Conservation (phyloP, 371 early-diverging fungal species). For the Phascolomyces articulosus region DNA sequence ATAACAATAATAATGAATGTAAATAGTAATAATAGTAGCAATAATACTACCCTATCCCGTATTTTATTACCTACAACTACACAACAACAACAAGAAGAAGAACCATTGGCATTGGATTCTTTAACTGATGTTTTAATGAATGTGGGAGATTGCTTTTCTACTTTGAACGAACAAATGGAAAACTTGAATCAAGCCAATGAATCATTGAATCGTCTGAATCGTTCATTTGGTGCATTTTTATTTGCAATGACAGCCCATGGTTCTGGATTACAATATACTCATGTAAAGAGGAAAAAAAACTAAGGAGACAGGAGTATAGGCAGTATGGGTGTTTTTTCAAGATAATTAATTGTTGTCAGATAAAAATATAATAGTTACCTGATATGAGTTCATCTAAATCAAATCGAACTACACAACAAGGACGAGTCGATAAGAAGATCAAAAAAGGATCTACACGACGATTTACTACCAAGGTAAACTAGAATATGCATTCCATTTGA, state of each 20-base stretch:
- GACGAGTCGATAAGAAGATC: background rate
- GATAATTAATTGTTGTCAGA: too few species aligned
- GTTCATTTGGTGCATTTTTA: conserved; percentile 40
- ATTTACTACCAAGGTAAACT: conserved; percentile 4
- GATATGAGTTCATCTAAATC: conserved; percentile 2
- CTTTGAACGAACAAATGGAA: conserved; percentile 29
- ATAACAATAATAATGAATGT: too few species aligned
- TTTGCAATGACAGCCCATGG: conserved; percentile 36
- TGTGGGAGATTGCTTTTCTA: conserved; percentile 16
- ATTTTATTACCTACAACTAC: background rate
- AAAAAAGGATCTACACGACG: background rate
- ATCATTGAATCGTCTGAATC: conserved; percentile 34
- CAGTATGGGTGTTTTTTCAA: too few species aligned
- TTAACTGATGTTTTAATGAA: conserved; percentile 21
- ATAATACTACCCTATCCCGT: too few species aligned
- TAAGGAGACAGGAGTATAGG: too few species aligned
- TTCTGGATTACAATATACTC: conserved; percentile 25
- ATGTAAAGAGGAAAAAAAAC: conserved; percentile 12
- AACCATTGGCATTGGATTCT: conserved; percentile 14
- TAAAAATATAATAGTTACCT: background rate
- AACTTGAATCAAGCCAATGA: conserved; percentile 31
- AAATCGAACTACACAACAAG: background rate
- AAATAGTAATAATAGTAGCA: background rate
- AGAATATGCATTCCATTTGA: too few species aligned
- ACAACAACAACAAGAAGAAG: background rate